Evolutionary conservation across 2,329 filamentous ascomycete genomes (phyloP).

Genomic region (Xylaria sp.): DNA sequence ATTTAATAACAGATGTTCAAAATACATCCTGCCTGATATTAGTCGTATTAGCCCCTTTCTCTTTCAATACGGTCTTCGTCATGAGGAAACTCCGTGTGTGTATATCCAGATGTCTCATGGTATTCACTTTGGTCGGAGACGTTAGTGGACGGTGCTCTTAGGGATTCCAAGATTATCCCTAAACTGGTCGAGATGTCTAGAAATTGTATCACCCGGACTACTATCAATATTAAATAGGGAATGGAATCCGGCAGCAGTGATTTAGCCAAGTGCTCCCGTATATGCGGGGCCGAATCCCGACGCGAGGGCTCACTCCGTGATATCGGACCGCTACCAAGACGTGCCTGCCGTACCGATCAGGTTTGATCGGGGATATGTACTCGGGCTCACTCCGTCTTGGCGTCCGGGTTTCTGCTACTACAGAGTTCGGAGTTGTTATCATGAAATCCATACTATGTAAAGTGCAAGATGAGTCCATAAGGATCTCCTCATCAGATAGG

Average conservation of each 20-base stretch:
- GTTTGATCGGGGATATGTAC: conserved; percentile 1
- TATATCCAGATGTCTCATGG: neutral
- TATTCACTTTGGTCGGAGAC: neutral
- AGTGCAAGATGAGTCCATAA: neutral
- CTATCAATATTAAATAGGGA: neutral
- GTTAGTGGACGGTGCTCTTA: neutral
- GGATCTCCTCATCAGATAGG: neutral
- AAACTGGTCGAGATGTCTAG: neutral
- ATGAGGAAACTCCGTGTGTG: neutral
- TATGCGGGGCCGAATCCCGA: conserved; percentile 5
- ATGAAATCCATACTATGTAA: neutral
- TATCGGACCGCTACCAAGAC: neutral
- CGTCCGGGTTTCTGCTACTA: conserved; percentile 1
- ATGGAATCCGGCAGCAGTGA: neutral
- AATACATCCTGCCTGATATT: too few relatives aligned
- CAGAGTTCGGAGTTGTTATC: neutral
- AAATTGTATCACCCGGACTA: too few relatives aligned
- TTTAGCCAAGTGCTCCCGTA: neutral
- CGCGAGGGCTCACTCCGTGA: neutral
- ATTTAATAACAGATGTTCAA: too few relatives aligned
- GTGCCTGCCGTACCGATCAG: neutral
- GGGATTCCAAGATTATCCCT: neutral
- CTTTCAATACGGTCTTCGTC: too few relatives aligned
- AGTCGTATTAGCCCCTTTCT: neutral
- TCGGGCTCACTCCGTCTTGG: conserved; percentile 16